Base-by-base conservation (phyloP, 2,329 filamentous ascomycete genomes). In the Penicillium capsulatum region DNA sequence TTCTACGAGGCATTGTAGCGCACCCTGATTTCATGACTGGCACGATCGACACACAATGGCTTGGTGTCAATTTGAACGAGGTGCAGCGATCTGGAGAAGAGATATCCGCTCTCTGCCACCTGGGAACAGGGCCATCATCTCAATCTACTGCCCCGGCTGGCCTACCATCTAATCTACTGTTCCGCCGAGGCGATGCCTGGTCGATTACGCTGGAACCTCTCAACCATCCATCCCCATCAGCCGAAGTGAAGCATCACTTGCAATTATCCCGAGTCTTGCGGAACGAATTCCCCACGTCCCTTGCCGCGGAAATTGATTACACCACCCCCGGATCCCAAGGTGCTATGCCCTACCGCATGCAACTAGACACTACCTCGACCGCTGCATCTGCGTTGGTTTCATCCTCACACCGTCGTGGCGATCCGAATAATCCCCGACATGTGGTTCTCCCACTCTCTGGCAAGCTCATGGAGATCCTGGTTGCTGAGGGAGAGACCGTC, bases 101-200 rank as follows among this genome's bases (percentile, higher is more conserved):
- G 3, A 49, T 63, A 3, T 34, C 39, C 3, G 17, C 50, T 5
- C 42, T 14, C 8, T 22, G 6, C 4, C 30, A 42, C 13, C 4
- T 31, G 19, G 5, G 11, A 7, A 7, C 36, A 2, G 19, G 26
- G 3, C 14, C 30, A 0, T 16, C 42, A 9, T 37, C 48, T 27
- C 34, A 43, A 37, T 29, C 38, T 45, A 34, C 44, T 34, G 8
- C 47, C 1, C 34, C 41, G 7, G 45, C 50, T 11, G 38, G 43
- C 14, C 38, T 61, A 1, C 52, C 58, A 34, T 59, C 67, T 2
- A 71, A 60, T 38, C 59, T 71, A 0, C 55, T 79, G 2, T 76
- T 82, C 58, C 68, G 76, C 24, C 77, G 75, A 58, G 76, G 76
- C 17, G 76, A 81, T 47, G 73, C 76, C 2, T 81, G 77, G 77